Base-by-base conservation (phyloP, 768 basidiomycete species). In the Terana coerulea region DNA sequence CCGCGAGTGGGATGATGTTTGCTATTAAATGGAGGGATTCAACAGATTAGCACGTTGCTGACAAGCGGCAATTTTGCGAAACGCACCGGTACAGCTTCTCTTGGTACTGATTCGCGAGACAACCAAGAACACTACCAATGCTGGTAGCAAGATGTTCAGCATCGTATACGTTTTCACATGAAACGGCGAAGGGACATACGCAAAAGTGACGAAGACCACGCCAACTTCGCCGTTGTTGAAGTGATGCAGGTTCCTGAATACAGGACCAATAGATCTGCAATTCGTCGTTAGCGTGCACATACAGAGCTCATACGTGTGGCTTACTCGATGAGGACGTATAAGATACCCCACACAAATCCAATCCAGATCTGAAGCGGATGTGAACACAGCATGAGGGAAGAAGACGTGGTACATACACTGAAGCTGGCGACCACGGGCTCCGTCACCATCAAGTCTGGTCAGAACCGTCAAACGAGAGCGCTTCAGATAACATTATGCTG, bases 361-460 rank as follows among this genome's bases (percentile, higher is more conserved):
- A 83, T 68, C 85, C 84, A 86, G n/a, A 86, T 61, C 83, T 88
- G 64, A 14, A 41, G 17, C 7, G 5, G 33, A 2, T 17, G 25
- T 25, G 17, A 26, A n/a, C 22, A 3, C 11, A 10, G 6, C 11
- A 10, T 5, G 7, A 17, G 37, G 26, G 33, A 21, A 11, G 17
- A 12, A 10, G 21, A 15, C 10, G 3, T 12, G 22, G 22, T 7
- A 67, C 79, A 31, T 62, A 88, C 86, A 60, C 81, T 85, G 61
- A 92, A 87, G 59, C 81, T 82, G 2, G 77, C 67, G 6, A 92
- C 89, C 30, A 84, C 76, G 0, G 86, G 87, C 62, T 94, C 92
- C 0, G 86, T 86, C 12, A 78, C 53, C 53, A 90, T 67, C 19
- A 91, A 66, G 49, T 79, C 86, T 88, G 53, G n/a, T 45, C 3